Conservation (phyloP, 768 basidiomycete genomes). For the Mycena epipterygia region DNA sequence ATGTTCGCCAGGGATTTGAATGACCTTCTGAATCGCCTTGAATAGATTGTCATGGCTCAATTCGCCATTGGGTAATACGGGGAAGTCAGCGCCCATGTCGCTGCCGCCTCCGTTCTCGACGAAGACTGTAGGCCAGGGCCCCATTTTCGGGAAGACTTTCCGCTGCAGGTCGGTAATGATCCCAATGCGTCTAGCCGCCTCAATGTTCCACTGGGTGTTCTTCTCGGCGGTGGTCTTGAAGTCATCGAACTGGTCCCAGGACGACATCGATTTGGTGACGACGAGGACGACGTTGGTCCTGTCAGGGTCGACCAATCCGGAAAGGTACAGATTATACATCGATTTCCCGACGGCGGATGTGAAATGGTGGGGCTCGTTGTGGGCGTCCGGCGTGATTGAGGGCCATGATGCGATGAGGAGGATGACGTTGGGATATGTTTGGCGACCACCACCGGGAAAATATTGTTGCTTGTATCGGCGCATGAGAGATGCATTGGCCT, state of each 20-base stretch:
- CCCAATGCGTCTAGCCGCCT: slow-evolving; percentile 5
- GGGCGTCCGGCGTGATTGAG: slow-evolving; percentile 4
- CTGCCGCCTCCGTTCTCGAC: slow-evolving; percentile 19
- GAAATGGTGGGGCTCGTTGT: background rate
- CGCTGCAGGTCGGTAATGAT: slow-evolving; percentile 16
- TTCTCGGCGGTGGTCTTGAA: background rate
- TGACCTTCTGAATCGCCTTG: background rate
- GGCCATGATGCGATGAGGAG: slow-evolving; percentile 3
- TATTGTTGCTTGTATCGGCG: background rate
- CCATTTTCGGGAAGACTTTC: slow-evolving; percentile 7
- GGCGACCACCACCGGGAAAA: background rate
- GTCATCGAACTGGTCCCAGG: slow-evolving; percentile 2
- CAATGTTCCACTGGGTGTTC: slow-evolving; percentile 2
- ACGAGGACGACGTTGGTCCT: background rate
- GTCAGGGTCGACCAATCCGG: background rate
- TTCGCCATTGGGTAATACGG: background rate
- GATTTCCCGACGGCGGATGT: slow-evolving; percentile 4
- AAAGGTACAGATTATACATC: background rate
- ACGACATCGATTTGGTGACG: slow-evolving; percentile 11
- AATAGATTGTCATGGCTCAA: slow-evolving; percentile 23
- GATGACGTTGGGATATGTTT: slow-evolving; percentile 8
- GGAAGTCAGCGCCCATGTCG: too few species aligned
- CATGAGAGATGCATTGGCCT: background rate
- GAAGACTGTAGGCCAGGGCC: slow-evolving; percentile 2
- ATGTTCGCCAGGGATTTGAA: background rate